Evolutionary conservation across 2,329 filamentous ascomycete species (phyloP), one percentile per base, ranked within the genome.

Genomic region (Neoascochyta sp.): DNA sequence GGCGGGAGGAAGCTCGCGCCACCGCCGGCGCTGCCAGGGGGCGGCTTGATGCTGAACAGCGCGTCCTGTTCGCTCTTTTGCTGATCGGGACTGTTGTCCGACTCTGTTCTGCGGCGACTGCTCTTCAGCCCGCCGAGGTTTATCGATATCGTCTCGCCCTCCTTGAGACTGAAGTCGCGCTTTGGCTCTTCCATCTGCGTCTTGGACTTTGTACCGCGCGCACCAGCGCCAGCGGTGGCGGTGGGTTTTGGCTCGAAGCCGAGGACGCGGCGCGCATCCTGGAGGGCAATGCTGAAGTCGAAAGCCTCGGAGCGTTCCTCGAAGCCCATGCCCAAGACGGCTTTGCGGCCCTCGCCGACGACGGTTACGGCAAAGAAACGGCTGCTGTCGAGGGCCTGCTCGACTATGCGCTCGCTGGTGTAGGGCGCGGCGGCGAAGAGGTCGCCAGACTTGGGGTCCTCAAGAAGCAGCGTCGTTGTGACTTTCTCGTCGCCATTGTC

Each of bases 381-480:
- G 39, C 77, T 81, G 54, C 80, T 86, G 60, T 94, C 87, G 13
- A 84, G 68, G 12, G 85, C 84, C 45, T 86, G 76, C 65, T 92
- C 85, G 25, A 95, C 84, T 5, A 75, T 76, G 11, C 70, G 70
- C 2, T 54, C 59, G 14, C 71, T 66, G 0, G 77, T 80, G 64
- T 93, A 94, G 0, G 88, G 87, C 1, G 83, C 83, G 1, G 86
- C 87, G 24, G 87, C 87, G 62, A 94, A 94, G 13, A 94, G 71
- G 50, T 85, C 76, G 16, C 83, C 86, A 0, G 70, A 79, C 14
- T 71, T 70, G 4, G 80, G 67, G 59, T 94, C 86, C 58, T 94
- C 86, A 25, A 95, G 77, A 16, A 92, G 70, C 41, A 92, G 74
- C 54, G 88, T 85, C 17, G 81, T 77, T 54, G 80, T 83, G 40